Base-by-base conservation (phyloP, 1,139 yeast genomes). In the Torulaspora pretoriensis region DNA sequence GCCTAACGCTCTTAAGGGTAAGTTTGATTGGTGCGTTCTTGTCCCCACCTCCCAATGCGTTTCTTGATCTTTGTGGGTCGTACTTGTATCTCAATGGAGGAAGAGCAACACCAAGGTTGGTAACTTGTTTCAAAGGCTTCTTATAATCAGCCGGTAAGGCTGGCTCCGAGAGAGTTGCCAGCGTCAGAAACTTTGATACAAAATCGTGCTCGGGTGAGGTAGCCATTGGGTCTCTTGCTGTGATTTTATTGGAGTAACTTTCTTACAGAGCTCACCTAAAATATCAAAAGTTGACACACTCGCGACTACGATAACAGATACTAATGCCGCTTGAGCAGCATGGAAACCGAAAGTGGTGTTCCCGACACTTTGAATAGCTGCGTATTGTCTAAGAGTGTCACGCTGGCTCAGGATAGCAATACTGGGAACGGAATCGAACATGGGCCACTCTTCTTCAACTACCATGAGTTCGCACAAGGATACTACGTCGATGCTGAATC, bases 391-490 rank as follows among this genome's bases (percentile, higher is more conserved):
- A 48, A 49, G 32, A 24, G 38, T 22, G 44, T 26, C 6, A 24
- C 43, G n/a, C 42, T 33, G 25, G 24, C 35, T n/a, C 45, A 40
- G 19, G 46, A 43, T 29, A 50, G 36, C 31, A 47, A 40, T 10
- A 19, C 36, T 10, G 42, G 45, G 14, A 41, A 30, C 26, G 40
- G 38, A 28, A 13, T 34, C 10, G 36, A 33, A 3, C 43, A 47
- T 23, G 40, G 24, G 10, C 63, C 69, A 2, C 49, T 68, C n/a
- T 81, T 78, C 60, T 83, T 80, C 72, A 83, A 83, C 57, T 81
- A 80, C 56, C 87, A 83, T 55, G 89, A 83, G 59, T 79, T 68
- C 57, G 55, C 75, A 9, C 67, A 69, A 19, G 62, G 65, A 2
- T 64, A 65, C 36, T 72, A 68, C 59, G 55, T 60, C 23, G 63